Conservation (phyloP, 768 basidiomycete species). For the Calvatia gigantea region DNA sequence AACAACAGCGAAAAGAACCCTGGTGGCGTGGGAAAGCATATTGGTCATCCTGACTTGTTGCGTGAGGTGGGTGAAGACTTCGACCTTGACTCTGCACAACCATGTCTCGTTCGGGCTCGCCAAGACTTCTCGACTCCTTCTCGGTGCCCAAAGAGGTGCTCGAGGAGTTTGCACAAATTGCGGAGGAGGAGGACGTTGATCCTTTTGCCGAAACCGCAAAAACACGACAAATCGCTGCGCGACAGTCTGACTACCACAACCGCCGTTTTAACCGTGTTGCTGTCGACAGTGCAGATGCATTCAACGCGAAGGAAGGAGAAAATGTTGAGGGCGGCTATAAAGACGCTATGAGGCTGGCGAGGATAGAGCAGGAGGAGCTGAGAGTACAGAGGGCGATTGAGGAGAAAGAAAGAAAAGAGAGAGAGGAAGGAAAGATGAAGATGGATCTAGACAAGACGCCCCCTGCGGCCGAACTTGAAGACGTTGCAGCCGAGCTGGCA, state of each 20-base stretch:
- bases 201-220: conserved; percentile 92
- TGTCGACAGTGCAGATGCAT: conserved; percentile 78
- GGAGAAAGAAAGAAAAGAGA: conserved; percentile 79
- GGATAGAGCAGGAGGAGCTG: conserved; percentile 90
- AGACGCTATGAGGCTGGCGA: conserved; percentile 90
- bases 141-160: conserved; percentile 92
- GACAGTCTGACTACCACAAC: conserved; percentile 94
- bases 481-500: conserved; percentile 66
- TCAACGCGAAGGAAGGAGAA: conserved; percentile 65
- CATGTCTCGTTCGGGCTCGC: conserved; percentile 57
- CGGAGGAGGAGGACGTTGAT: conserved; percentile 90
- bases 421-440: conserved; percentile 70
- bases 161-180: conserved; percentile 89
- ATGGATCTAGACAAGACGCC: conserved; percentile 93
- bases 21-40: conserved; percentile 29
- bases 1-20: conserved; percentile 18
- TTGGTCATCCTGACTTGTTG: conserved; percentile 26
- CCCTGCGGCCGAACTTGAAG: conserved; percentile 74
- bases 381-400: conserved; percentile 82
- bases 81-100: conserved; percentile 13
- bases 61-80: conserved; percentile 20
- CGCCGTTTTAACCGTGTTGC: conserved; percentile 85
- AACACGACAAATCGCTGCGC: conserved; percentile 87
- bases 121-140: conserved; percentile 83
- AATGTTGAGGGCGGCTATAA: conserved; percentile 88